Evolutionary conservation across 2,329 filamentous ascomycete species (phyloP), one percentile per base, ranked within the genome.

Genomic region (Xylariaceae sp.): DNA sequence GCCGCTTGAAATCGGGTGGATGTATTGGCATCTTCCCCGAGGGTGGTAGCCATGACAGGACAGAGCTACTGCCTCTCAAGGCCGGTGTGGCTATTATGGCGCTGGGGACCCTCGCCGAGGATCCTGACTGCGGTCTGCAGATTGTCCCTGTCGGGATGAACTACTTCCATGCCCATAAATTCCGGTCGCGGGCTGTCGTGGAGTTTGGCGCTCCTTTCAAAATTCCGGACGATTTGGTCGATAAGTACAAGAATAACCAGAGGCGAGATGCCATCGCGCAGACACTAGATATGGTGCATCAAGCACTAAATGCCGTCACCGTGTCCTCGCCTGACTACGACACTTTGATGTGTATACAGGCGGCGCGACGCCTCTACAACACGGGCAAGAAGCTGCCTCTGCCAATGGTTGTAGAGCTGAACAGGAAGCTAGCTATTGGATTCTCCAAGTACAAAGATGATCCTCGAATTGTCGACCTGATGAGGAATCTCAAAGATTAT

Each of bases 81-180:
- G 94, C 95, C 67, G 94, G 94, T 73, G 92, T 99, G 58, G 95
- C 95, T 56, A 95, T 99, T 70, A 99, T 99, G 94, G 95, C 94
- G 11, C 83, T 99, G 31, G 94, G 94, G 34, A 89, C 95, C 1
- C 80, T 98, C 48, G 92, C 91, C 4, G 88, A 92, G 54, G 87
- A 93, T 60, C 93, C 93, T 2, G 83, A 94, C 63, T 96, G 91
- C 70, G 92, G 91, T 26, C 80, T 99, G 60, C 96, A 93, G 75
- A 97, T 99, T 67, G 91, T 99, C 21, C 95, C 95, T 3, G 93
- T 95, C 48, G 94, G 94, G 67, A 97, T 99, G 94, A 99, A 99
- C 76, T 99, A 99, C 76, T 99, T 99, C 77, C 94, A 98, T 75
- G 91, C 94, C 0, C 94, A 99, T 82, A 99, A 98, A 74, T 99